phyloP scores from a whole-genome alignment of 2,329 filamentous ascomycete genomes.

The Apiospora aurea region DNA sequence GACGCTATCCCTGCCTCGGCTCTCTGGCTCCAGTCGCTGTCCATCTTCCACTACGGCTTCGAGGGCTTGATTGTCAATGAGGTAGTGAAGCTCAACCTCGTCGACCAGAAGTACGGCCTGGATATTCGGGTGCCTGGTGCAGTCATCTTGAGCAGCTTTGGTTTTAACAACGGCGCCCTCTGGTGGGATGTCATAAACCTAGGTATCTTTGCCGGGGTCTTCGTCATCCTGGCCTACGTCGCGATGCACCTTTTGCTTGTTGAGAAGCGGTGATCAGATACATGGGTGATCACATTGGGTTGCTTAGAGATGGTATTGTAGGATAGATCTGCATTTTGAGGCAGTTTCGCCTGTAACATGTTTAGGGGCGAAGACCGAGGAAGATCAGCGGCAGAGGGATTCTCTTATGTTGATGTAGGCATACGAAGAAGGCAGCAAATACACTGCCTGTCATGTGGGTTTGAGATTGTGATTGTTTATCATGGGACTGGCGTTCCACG shows the following conservation, averaged over 20 bases:
- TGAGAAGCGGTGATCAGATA: conserved; percentile 72
- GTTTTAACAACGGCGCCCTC: conserved; percentile 86
- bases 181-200: conserved; percentile 87
- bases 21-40: conserved; percentile 89
- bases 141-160: conserved; percentile 92
- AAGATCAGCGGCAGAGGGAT: not conserved
- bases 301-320: conserved; percentile 22
- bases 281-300: not conserved
- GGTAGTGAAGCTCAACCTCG: conserved; percentile 85
- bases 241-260: conserved; percentile 95
- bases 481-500: conserved; percentile 11
- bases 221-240: conserved; percentile 85
- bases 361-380: not conserved
- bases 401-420: conserved; percentile 19
- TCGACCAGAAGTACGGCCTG: conserved; percentile 94
- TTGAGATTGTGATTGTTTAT: not conserved
- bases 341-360: not conserved
- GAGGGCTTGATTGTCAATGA: conserved; percentile 98
- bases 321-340: conserved; percentile 23
- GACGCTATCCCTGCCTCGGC: conserved; percentile 87
- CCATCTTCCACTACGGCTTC: conserved; percentile 98
- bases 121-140: conserved; percentile 96
- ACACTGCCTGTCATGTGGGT: not conserved
- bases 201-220: conserved; percentile 80
- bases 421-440: conserved; percentile 22